Conservation (phyloP, 208 protist species). For the Crithidia fasciculata region DNA sequence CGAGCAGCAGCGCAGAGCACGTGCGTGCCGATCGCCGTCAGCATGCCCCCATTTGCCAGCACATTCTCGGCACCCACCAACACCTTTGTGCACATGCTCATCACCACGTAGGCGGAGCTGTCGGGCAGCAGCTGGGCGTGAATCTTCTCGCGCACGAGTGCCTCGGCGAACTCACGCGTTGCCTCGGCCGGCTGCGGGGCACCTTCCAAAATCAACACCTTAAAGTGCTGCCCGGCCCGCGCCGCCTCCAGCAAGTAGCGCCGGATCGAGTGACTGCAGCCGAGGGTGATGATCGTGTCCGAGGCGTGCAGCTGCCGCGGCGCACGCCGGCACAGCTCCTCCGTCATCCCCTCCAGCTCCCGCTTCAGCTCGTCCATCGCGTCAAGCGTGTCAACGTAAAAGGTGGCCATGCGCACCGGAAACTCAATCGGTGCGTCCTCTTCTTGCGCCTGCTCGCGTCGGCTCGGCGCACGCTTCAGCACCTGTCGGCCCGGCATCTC, state of each 20-base stretch:
- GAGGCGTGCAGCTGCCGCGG: slow-evolving; percentile 71
- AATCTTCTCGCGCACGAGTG: slow-evolving; percentile 76
- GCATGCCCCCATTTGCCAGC: slow-evolving; percentile 97
- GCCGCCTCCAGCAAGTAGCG: slow-evolving; percentile 65
- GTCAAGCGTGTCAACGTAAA: slow-evolving; percentile 64
- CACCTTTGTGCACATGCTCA: slow-evolving; percentile 98
- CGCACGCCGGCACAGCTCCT: slow-evolving; percentile 72
- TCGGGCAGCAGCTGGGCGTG: slow-evolving; percentile 94
- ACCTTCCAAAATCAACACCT: slow-evolving; percentile 95
- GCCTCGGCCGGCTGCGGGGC: slow-evolving; percentile 70
- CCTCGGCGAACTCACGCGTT: slow-evolving; percentile 67
- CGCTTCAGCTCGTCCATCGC: slow-evolving; percentile 62
- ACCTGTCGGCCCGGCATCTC: slow-evolving; percentile 77
- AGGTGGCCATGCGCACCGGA: slow-evolving; percentile 54
- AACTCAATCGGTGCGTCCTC: slow-evolving; percentile 38
- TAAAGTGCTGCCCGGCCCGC: slow-evolving; percentile 59
- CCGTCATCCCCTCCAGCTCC: slow-evolving; percentile 77
- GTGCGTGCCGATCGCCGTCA: slow-evolving; percentile 93
- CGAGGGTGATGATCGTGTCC: slow-evolving; percentile 81
- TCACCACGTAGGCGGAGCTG: slow-evolving; percentile 96
- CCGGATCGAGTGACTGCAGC: slow-evolving; percentile 74
- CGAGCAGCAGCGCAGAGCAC: slow-evolving; percentile 95
- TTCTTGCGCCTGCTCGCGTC: slow-evolving; percentile 35
- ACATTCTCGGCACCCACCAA: slow-evolving; percentile 94
- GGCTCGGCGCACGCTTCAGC: slow-evolving; percentile 62